phyloP scores from a whole-genome alignment of 495 filamentous ascomycete genomes.

The Bathelium albidoporum region DNA sequence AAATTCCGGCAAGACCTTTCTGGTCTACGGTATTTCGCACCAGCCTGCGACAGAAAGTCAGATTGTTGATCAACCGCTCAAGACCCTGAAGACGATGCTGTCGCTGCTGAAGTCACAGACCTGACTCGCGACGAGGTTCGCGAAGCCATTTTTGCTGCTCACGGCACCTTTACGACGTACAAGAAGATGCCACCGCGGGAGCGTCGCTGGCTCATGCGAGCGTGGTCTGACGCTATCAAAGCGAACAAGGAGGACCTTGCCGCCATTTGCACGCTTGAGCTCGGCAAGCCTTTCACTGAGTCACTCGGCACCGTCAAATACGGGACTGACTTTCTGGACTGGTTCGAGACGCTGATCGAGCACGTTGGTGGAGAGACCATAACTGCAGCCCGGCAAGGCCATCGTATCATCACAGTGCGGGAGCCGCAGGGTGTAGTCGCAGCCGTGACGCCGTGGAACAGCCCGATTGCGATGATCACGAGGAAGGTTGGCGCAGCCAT shows the following conservation, averaged over 20 bases:
- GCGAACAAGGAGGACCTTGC: conserved; percentile 10
- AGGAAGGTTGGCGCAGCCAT: conserved; percentile 32
- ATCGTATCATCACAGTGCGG: conserved; percentile 11
- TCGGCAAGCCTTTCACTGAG: conserved; percentile 4
- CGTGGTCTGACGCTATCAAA: conserved; percentile 13
- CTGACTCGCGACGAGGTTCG: conserved; percentile 5
- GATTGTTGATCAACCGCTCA: neutral
- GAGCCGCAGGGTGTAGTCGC: conserved; percentile 16
- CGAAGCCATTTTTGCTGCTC: conserved; percentile 7
- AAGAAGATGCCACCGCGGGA: neutral
- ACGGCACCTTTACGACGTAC: conserved; percentile 9
- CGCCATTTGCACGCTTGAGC: neutral
- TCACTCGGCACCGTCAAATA: conserved; percentile 8
- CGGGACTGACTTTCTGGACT: conserved; percentile 12
- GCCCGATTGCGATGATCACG: conserved; percentile 35
- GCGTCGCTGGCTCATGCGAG: conserved; percentile 8
- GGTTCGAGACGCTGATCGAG: conserved; percentile 14
- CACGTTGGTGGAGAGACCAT: conserved; percentile 12
- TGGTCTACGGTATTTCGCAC: conserved; percentile 50
- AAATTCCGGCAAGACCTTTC: conserved; percentile 67
- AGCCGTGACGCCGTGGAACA: conserved; percentile 36
- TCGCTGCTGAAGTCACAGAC: conserved; percentile 12
- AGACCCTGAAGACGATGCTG: conserved; percentile 12
- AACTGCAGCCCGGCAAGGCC: neutral
- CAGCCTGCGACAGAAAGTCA: neutral